phyloP scores from a whole-genome alignment of 1,284 basidiomycete species.

The Cronartium ribicola region DNA sequence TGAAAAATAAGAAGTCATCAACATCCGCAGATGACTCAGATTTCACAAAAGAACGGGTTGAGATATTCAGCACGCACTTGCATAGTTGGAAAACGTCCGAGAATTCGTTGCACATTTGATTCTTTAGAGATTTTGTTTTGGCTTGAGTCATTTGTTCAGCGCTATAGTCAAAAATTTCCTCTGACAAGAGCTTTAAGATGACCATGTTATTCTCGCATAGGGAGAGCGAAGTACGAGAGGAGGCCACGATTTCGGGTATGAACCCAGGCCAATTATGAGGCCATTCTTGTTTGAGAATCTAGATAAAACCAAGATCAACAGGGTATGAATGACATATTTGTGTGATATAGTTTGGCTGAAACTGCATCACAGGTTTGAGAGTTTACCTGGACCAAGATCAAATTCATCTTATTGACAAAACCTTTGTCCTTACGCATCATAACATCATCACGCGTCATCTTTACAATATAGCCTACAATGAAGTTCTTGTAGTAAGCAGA shows the following conservation, averaged over 20 bases:
- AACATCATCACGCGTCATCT: constrained; percentile 81
- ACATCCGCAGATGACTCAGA: not conserved
- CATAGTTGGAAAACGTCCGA: constrained; percentile 58
- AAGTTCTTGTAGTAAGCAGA: constrained; percentile 83
- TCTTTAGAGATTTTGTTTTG: constrained; percentile 96
- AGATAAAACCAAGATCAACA: not conserved
- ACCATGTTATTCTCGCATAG: constrained; percentile 99
- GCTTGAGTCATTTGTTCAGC: constrained; percentile 98
- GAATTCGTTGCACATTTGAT: constrained; percentile 95
- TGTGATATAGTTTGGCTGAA: not conserved
- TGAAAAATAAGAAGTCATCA: not conserved
- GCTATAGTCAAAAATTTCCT: constrained; percentile 98
- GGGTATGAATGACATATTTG: not conserved
- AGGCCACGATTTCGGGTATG: constrained; percentile 94
- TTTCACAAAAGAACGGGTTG: not conserved
- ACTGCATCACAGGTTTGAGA: not conserved
- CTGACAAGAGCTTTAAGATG: constrained; percentile 92
- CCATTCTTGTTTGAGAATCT: constrained; percentile 99
- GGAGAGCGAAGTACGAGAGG: constrained; percentile 90
- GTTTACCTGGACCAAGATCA: constrained; percentile 74
- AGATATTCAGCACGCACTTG: constrained; percentile 63
- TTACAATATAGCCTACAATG: constrained; percentile 86
- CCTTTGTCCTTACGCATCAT: constrained; percentile 87
- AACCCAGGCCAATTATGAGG: constrained; percentile 98
- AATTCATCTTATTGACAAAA: constrained; percentile 93